Evolutionary conservation across 1,139 yeast genomes (phyloP).

Genomic region (Wickerhamomyces sp.): DNA sequence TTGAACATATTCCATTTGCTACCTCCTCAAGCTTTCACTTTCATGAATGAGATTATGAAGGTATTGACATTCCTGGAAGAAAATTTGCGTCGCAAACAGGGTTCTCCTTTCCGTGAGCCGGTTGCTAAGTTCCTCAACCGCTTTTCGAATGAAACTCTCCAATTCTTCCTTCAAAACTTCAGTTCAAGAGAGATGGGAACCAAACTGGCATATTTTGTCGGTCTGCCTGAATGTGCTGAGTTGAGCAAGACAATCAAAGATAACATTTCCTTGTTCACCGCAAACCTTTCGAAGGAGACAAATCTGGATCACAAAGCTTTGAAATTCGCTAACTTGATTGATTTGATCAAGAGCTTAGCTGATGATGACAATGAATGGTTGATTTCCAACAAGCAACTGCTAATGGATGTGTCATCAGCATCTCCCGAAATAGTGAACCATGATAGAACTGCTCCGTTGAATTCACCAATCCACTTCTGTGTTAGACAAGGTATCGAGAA

Average conservation of each 20-base stretch:
- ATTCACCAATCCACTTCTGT: constrained; percentile 64
- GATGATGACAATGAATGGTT: constrained; percentile 61
- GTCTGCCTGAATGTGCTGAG: constrained; percentile 51
- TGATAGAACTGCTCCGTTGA: constrained; percentile 38
- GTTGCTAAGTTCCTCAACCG: constrained; percentile 82
- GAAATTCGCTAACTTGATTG: constrained; percentile 68
- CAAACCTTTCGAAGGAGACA: constrained; percentile 39
- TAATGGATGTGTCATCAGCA: constrained; percentile 42
- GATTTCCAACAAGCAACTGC: constrained; percentile 41
- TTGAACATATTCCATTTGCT: constrained; percentile 86
- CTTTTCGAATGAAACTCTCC: constrained; percentile 71
- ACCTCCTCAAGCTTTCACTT: constrained; percentile 89
- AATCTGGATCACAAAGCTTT: constrained; percentile 51
- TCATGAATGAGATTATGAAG: constrained; percentile 79
- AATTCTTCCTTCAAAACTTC: constrained; percentile 64
- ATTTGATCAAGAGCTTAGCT: constrained; percentile 51
- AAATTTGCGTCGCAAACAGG: constrained; percentile 76
- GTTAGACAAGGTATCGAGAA: constrained; percentile 67
- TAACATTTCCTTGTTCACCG: constrained; percentile 38
- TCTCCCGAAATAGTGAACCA: constrained; percentile 41
- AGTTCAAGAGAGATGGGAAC: constrained; percentile 65
- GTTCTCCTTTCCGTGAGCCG: constrained; percentile 90
- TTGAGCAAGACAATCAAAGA: constrained; percentile 51
- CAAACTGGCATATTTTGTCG: constrained; percentile 57
- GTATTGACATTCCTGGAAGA: constrained; percentile 78